These are phyloP conservation scores for Puccinia hordei DNA, from an alignment of 1,284 basidiomycete genomes.

Conservation along the genomic window DNA sequence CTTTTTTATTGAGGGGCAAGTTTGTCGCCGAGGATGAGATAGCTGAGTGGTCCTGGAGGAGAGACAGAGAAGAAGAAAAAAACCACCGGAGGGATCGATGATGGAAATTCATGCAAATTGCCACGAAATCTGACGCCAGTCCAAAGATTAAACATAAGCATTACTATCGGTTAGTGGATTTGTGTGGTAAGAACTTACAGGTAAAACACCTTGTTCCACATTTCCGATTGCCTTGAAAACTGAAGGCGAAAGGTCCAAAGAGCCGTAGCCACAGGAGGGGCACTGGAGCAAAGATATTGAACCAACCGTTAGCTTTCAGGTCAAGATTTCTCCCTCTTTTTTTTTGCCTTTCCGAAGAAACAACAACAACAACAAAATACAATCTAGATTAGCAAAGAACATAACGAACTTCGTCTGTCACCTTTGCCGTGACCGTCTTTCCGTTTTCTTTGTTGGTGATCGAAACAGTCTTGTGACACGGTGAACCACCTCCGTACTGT, in stretches of 20 bases:
- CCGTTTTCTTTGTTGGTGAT: slow-evolving; percentile 14
- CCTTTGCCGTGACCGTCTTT: slow-evolving; percentile 5
- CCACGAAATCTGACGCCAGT: neutral
- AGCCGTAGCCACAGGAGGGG: slow-evolving; percentile 12
- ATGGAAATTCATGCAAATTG: neutral
- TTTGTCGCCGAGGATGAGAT: too few species aligned
- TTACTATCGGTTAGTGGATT: too few species aligned
- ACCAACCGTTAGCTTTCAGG: too few species aligned
- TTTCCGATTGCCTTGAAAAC: slow-evolving; percentile 18
- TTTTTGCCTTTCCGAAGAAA: too few species aligned
- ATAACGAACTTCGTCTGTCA: slow-evolving; percentile 22
- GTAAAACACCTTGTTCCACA: slow-evolving; percentile 13
- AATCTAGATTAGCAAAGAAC: neutral
- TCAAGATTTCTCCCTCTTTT: too few species aligned
- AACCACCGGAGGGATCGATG: too few species aligned
- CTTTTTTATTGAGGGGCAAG: too few species aligned
- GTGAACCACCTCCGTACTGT: slow-evolving; percentile 1
- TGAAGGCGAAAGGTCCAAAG: slow-evolving; percentile 21
- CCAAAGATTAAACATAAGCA: neutral
- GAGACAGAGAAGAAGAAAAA: too few species aligned
- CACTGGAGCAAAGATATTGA: slow-evolving; percentile 15
- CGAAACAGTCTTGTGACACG: slow-evolving; percentile 12
- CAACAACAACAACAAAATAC: neutral
- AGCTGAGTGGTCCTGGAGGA: too few species aligned
- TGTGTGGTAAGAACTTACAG: neutral